Evolutionary conservation across 2,329 filamentous ascomycete genomes (phyloP).

Genomic region (Penicillium sp.): DNA sequence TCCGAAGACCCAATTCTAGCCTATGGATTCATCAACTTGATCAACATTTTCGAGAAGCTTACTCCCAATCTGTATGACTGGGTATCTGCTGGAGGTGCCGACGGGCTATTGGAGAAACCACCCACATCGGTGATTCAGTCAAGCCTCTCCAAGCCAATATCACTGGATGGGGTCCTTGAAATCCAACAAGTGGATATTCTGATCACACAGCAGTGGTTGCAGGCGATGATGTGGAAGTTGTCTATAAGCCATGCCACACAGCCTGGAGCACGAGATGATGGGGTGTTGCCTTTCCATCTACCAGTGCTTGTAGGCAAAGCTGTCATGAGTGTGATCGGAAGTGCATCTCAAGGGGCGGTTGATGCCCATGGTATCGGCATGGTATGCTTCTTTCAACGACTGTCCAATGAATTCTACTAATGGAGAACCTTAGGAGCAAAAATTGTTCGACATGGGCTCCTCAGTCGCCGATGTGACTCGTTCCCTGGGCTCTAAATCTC

Average conservation of each 20-base stretch:
- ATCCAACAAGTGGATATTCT: constrained; percentile 68
- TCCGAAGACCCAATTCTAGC: constrained; percentile 53
- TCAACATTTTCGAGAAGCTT: constrained; percentile 41
- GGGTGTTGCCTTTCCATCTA: constrained; percentile 62
- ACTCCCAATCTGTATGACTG: constrained; percentile 39
- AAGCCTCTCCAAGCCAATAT: constrained; percentile 52
- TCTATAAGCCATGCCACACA: constrained; percentile 66
- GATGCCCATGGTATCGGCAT: constrained; percentile 74
- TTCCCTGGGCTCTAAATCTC: constrained; percentile 29
- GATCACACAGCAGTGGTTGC: constrained; percentile 69
- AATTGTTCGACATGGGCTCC: constrained; percentile 36
- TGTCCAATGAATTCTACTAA: not conserved
- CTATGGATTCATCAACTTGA: constrained; percentile 42
- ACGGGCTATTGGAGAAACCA: constrained; percentile 29
- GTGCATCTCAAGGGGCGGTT: constrained; percentile 71
- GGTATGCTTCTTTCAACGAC: constrained; percentile 49
- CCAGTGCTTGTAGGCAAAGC: constrained; percentile 64
- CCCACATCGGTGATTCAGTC: constrained; percentile 49
- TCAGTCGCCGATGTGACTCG: constrained; percentile 35
- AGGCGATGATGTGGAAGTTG: constrained; percentile 69
- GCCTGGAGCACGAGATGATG: constrained; percentile 54
- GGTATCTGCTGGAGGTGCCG: constrained; percentile 35
- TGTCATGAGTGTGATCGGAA: constrained; percentile 64
- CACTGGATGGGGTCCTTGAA: constrained; percentile 57
- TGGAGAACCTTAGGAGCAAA: constrained; percentile 33